These are phyloP conservation scores for Monosporascus sp. DNA, from an alignment of 2,329 filamentous ascomycete species.

Conservation along the genomic window DNA sequence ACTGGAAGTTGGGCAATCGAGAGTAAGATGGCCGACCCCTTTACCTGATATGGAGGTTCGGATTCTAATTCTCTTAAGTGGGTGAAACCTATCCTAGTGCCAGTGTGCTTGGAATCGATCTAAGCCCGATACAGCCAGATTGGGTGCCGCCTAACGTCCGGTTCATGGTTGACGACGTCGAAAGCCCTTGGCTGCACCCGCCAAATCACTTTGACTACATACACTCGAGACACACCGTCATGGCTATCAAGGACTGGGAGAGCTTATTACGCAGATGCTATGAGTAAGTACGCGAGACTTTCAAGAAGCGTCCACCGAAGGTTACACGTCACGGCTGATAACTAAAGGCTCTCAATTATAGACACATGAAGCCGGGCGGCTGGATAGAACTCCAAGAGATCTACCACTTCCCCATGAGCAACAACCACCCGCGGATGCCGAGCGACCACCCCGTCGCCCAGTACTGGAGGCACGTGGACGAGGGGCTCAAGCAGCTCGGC, in stretches of 20 bases:
- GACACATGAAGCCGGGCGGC: slow-evolving; percentile 47
- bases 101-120: slow-evolving; percentile 33
- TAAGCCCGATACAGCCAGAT: slow-evolving; percentile 33
- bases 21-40: slow-evolving; percentile 5
- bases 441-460: slow-evolving; percentile 35
- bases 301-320: background rate
- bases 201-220: slow-evolving; percentile 54
- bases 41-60: slow-evolving; percentile 2
- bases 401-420: slow-evolving; percentile 41
- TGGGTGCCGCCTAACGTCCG: slow-evolving; percentile 35
- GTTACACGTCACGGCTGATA: background rate
- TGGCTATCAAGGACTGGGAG: slow-evolving; percentile 52
- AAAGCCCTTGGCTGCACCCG: slow-evolving; percentile 50
- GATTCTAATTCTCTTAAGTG: slow-evolving; percentile 12
- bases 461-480: slow-evolving; percentile 41
- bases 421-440: slow-evolving; percentile 31
- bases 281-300: slow-evolving; percentile 32
- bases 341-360: slow-evolving; percentile 13
- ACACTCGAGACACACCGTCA: slow-evolving; percentile 51
- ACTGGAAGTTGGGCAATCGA: slow-evolving; percentile 29
- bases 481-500: slow-evolving; percentile 38
- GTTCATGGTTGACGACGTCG: slow-evolving; percentile 49
- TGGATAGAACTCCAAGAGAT: slow-evolving; percentile 53
- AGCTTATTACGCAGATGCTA: slow-evolving; percentile 39
- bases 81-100: slow-evolving; percentile 33